Percentiles rank a stretch among this genome's conserved stretches.
Conservation (phyloP, 2,329 filamentous ascomycete species). For the Colletotrichum sp. region DNA sequence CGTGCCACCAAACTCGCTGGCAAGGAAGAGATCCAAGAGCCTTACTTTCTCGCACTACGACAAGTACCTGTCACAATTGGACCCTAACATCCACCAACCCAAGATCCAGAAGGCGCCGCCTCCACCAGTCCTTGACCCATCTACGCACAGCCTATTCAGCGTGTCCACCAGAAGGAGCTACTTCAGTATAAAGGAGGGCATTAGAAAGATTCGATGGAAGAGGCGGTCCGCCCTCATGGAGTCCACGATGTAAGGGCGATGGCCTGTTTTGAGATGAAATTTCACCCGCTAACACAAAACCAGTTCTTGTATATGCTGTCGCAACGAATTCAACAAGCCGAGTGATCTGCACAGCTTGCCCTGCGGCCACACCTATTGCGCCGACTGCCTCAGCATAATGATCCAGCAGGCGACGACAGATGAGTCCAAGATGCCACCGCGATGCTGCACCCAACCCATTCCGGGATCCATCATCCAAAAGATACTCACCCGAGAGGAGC, state of each 20-base stretch:
- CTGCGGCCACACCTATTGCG: conserved; percentile 65
- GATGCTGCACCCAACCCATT: conserved; percentile 64
- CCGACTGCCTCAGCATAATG: conserved; percentile 57
- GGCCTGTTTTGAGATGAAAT: not conserved
- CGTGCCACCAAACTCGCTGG: conserved; percentile 22
- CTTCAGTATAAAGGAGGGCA: conserved; percentile 48
- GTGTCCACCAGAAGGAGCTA: conserved; percentile 50
- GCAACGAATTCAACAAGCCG: conserved; percentile 53
- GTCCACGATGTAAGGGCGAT: conserved; percentile 34
- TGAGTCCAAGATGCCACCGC: conserved; percentile 66
- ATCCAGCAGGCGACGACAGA: conserved; percentile 59
- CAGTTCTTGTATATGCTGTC: conserved; percentile 64
- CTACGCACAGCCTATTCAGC: conserved; percentile 48
- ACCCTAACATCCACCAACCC: conserved; percentile 47
- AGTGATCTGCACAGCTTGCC: conserved; percentile 53
- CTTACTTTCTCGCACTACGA: conserved; percentile 58
- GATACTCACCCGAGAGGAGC: conserved; percentile 55
- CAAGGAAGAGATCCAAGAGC: conserved; percentile 33
- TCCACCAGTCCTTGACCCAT: conserved; percentile 29
- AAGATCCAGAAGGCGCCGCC: conserved; percentile 41
- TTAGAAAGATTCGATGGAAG: conserved; percentile 48
- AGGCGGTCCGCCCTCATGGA: conserved; percentile 40
- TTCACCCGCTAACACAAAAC: not conserved
- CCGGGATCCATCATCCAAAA: conserved; percentile 53
- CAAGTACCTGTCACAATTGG: conserved; percentile 51